A percentile compares a stretch with the other conserved stretches of the same genome.
phyloP scores from a whole-genome alignment of 306 rosid genomes.

The Malus orientalis region DNA sequence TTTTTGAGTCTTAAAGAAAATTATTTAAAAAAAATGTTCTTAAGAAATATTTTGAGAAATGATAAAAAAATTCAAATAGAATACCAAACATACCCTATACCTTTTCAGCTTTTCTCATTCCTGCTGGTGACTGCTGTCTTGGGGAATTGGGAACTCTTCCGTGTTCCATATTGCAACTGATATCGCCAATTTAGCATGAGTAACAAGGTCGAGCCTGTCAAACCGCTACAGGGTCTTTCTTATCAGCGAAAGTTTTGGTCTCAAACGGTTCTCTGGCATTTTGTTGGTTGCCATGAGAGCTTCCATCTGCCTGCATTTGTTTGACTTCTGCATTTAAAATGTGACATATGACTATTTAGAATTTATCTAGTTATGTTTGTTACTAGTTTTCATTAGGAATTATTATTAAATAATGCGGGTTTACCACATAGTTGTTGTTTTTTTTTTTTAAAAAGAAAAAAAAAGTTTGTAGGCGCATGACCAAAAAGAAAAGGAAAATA shows the following conservation, averaged over 20 bases:
- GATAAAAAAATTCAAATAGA: too few species aligned
- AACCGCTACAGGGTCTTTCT: not conserved
- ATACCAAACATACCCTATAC: too few species aligned
- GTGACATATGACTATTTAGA: not conserved
- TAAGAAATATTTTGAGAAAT: too few species aligned
- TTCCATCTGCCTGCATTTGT: not conserved
- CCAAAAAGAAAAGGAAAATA: too few species aligned
- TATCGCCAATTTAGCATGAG: not conserved
- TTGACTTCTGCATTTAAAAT: not conserved
- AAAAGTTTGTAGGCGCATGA: too few species aligned
- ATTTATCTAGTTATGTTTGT: not conserved
- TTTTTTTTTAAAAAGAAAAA: too few species aligned
- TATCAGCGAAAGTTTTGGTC: not conserved
- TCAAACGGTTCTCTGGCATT: not conserved
- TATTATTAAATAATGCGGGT: too few species aligned
- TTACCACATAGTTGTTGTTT: too few species aligned
- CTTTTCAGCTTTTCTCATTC: not conserved
- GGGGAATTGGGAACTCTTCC: not conserved
- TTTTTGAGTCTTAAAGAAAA: too few species aligned
- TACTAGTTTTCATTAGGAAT: too few species aligned
- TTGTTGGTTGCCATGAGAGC: not conserved
- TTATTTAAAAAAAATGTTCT: too few species aligned
- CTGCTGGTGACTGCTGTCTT: not conserved
- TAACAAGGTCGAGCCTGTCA: not conserved
- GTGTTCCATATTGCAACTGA: not conserved